Evolutionary conservation across 495 filamentous ascomycete genomes (phyloP), one percentile per base, ranked within the genome.

Genomic region (Echria macrotheca): DNA sequence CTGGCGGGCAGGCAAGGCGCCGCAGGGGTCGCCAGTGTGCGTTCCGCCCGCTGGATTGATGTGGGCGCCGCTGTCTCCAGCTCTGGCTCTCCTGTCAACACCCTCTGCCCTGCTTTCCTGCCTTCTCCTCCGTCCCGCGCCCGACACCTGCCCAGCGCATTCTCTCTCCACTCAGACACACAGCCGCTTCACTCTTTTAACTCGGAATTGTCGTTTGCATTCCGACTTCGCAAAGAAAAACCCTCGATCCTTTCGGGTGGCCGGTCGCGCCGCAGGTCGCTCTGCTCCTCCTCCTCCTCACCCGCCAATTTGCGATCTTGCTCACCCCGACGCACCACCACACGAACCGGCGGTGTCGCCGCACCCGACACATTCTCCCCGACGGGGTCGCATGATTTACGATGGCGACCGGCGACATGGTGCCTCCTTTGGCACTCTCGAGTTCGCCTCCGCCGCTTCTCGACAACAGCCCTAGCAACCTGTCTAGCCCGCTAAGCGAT

Each of bases 401-500:
- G 44, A 74, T 74, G 71, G 69, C 67, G 33, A 70, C 67, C 29
- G 69, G 69, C 58, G 70, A 72, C 56, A 72, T 68, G 51, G 68
- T 60, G 62, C 54, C 56, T 28, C 58, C 65, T 49, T 55, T 71
- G 66, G 65, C 67, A 49, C 57, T 66, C 46, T 70, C 71, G 55
- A 74, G 70, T 54, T 67, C 70, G 40, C 65, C 67, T 56, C 68
- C 70, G 51, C 69, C 66, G 32, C 46, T 56, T 35, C 60, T 56
- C 51, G 65, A 64, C 54, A 59, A 56, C 52, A 68, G 60, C 39
- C 63, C 63, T 14, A 68, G 65, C 60, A 63, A 62, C 54, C 46
- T 68, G 18, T 79, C 76, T 46, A 79, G 76, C 64, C 94, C 89
- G 64, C 75, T 98, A 55, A 98, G 93, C 71, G 93, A 97, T 52